phyloP scores from a whole-genome alignment of 495 filamentous ascomycete genomes.

The Durotheca rogersii region DNA sequence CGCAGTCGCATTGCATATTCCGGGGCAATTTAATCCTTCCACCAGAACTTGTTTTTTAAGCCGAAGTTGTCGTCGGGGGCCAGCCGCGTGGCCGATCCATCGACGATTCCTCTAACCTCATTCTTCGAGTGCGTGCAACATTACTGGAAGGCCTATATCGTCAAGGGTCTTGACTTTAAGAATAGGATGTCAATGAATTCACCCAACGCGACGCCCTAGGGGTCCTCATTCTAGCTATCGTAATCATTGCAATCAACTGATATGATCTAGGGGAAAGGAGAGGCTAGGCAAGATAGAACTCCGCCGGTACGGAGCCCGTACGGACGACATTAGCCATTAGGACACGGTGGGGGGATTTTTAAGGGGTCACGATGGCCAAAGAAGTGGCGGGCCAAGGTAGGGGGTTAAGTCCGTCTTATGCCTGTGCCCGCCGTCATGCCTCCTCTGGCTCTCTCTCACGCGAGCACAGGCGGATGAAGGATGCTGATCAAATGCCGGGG shows the following conservation, averaged over 20 bases:
- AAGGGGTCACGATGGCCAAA: background rate
- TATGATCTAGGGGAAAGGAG: background rate
- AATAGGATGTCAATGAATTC: constrained; percentile 9
- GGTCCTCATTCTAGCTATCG: background rate
- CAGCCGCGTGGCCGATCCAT: constrained; percentile 16
- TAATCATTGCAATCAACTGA: too few relatives aligned
- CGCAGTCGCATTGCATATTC: constrained; percentile 12
- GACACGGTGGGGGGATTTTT: too few relatives aligned
- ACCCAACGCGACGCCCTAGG: background rate
- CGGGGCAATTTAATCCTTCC: constrained; percentile 26
- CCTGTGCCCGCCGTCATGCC: background rate
- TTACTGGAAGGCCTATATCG: constrained; percentile 5
- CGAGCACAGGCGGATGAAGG: constrained; percentile 6
- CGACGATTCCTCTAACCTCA: constrained; percentile 13
- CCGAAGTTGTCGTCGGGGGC: constrained; percentile 11
- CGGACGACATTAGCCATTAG: background rate
- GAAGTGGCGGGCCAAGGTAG: background rate
- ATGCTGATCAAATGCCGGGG: constrained; percentile 22
- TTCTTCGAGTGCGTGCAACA: constrained; percentile 2
- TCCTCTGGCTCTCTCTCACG: too few relatives aligned
- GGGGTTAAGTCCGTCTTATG: constrained; percentile 4
- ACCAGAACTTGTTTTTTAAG: constrained; percentile 8
- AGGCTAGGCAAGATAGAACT: background rate
- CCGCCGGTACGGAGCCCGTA: too few relatives aligned
- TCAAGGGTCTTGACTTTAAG: constrained; percentile 6